Evolutionary conservation across 805 yeast species (phyloP).

Genomic region (Myxozyma nipponensis): DNA sequence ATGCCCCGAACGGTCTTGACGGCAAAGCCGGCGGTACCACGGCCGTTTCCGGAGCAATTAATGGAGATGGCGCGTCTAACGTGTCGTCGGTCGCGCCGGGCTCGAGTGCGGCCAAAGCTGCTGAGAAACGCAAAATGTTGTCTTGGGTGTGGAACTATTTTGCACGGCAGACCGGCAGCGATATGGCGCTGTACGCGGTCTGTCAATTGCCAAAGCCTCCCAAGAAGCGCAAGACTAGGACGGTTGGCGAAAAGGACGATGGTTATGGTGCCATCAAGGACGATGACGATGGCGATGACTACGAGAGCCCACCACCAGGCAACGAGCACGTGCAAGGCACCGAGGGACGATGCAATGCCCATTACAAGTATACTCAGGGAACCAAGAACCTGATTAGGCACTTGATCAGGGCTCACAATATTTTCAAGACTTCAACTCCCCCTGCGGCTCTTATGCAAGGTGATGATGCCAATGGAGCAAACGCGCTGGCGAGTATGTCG

Average conservation of each 20-base stretch:
- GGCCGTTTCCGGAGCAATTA: not conserved
- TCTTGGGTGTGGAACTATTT: constrained; percentile 29
- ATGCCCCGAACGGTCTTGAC: no score
- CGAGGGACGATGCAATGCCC: constrained; percentile 15
- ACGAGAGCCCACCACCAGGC: not conserved
- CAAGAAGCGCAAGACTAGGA: not conserved
- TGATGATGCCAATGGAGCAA: not conserved
- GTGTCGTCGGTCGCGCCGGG: no score
- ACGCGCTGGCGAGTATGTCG: not conserved
- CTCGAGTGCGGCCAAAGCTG: no score
- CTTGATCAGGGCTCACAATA: constrained; percentile 20
- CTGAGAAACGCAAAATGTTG: constrained; percentile 1
- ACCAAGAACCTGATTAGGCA: constrained; percentile 28
- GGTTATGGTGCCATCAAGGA: constrained; percentile 10
- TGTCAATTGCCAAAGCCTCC: constrained; percentile 14
- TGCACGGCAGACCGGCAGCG: constrained; percentile 17
- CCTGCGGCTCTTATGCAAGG: not conserved
- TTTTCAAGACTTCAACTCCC: constrained; percentile 24
- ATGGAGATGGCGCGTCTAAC: no score
- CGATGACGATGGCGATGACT: constrained; percentile 6
- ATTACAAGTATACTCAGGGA: constrained; percentile 27
- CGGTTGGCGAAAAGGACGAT: constrained; percentile 3
- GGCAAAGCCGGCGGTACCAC: not conserved
- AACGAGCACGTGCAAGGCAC: not conserved
- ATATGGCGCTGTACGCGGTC: constrained; percentile 23